These are phyloP conservation scores for Lachnellula occidentalis DNA, from an alignment of 2,329 filamentous ascomycete genomes.

Conservation along the genomic window DNA sequence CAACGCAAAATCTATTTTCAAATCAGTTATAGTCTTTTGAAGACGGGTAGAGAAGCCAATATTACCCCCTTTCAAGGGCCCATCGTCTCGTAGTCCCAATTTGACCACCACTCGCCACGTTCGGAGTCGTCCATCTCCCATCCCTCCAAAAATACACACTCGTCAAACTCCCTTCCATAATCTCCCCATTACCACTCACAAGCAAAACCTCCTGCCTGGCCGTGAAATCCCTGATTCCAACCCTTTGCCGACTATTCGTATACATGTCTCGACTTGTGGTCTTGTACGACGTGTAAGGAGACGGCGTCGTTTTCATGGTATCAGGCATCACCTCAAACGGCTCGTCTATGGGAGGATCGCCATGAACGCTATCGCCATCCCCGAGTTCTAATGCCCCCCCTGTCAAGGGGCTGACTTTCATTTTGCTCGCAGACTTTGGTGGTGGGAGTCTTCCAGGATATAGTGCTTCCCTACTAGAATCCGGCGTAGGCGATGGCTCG, in stretches of 20 bases:
- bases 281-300: constrained; percentile 77
- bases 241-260: constrained; percentile 59
- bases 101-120: constrained; percentile 72
- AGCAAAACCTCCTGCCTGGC: constrained; percentile 69
- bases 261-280: constrained; percentile 73
- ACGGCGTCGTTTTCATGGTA: constrained; percentile 41
- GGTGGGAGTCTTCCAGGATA: constrained; percentile 52
- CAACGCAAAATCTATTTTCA: constrained; percentile 53
- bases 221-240: constrained; percentile 42
- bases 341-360: constrained; percentile 20
- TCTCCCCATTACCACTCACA: constrained; percentile 54
- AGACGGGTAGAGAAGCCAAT: background rate
- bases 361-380: constrained; percentile 16
- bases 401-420: constrained; percentile 24
- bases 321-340: constrained; percentile 50
- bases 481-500: constrained; percentile 34
- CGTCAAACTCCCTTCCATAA: constrained; percentile 84
- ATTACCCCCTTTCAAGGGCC: constrained; percentile 63
- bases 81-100: constrained; percentile 77
- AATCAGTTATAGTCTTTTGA: background rate
- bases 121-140: constrained; percentile 75
- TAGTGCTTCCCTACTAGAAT: constrained; percentile 45
- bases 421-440: constrained; percentile 30
- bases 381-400: constrained; percentile 25
- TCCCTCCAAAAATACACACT: constrained; percentile 75